phyloP scores from a whole-genome alignment of 305 asterid genomes.

The Stenogyne calaminthoides region DNA sequence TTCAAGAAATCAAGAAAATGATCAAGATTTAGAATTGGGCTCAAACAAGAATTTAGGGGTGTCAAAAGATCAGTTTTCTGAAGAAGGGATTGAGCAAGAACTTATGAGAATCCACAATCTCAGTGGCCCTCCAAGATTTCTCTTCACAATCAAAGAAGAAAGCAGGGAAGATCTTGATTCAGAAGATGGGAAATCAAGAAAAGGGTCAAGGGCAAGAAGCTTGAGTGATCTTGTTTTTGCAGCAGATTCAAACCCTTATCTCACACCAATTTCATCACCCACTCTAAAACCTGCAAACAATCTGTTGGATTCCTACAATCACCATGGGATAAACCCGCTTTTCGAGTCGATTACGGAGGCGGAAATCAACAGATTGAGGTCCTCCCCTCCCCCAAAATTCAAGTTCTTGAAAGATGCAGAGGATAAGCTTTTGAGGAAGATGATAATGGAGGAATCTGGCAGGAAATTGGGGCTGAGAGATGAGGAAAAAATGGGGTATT shows the following conservation, averaged over 20 bases:
- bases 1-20: slow-evolving; percentile 35
- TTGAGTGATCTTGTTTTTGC: slow-evolving; percentile 61
- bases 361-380: slow-evolving; percentile 56
- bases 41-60: slow-evolving; percentile 37
- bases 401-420: slow-evolving; percentile 94
- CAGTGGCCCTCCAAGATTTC: slow-evolving; percentile 85
- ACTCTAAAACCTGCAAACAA: slow-evolving; percentile 29
- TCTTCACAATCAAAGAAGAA: slow-evolving; percentile 88
- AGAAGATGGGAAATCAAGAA: slow-evolving; percentile 76
- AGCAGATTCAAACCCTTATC: slow-evolving; percentile 47
- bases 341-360: slow-evolving; percentile 65
- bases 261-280: slow-evolving; percentile 75
- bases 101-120: slow-evolving; percentile 80
- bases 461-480: slow-evolving; percentile 24
- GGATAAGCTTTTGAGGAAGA: slow-evolving; percentile 70
- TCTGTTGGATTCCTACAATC: slow-evolving; percentile 42
- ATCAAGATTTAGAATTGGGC: slow-evolving; percentile 57
- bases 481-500: slow-evolving; percentile 23
- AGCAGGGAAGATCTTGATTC: slow-evolving; percentile 88
- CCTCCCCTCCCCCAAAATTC: slow-evolving; percentile 94
- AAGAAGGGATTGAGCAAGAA: slow-evolving; percentile 69
- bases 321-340: slow-evolving; percentile 71
- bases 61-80: slow-evolving; percentile 33
- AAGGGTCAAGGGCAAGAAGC: slow-evolving; percentile 70
- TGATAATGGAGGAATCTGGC: slow-evolving; percentile 56